Evolutionary conservation across 2,329 filamentous ascomycete genomes (phyloP).

Genomic region (Metarhizium rileyi): DNA sequence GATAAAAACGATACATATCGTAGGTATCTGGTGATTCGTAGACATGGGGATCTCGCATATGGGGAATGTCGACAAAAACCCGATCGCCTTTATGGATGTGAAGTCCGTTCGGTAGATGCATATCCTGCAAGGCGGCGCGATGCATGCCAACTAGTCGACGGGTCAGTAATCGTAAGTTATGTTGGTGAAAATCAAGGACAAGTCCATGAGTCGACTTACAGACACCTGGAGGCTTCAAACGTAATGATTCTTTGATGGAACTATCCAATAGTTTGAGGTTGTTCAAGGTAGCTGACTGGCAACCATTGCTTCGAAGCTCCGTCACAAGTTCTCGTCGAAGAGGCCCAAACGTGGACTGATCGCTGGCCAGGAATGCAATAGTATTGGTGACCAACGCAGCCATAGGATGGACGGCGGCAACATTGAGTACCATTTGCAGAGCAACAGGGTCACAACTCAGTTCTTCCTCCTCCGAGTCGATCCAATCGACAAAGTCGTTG

Average conservation of each 20-base stretch:
- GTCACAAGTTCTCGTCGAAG: slow-evolving; percentile 4
- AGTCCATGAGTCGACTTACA: neutral
- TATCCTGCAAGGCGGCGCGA: slow-evolving; percentile 6
- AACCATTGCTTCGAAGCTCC: slow-evolving; percentile 4
- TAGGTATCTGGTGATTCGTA: slow-evolving; percentile 7
- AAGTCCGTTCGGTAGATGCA: slow-evolving; percentile 4
- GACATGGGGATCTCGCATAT: slow-evolving; percentile 6
- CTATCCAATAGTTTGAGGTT: slow-evolving; percentile 9
- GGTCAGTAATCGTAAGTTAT: neutral
- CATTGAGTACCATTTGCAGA: slow-evolving; percentile 9
- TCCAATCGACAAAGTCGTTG: slow-evolving; percentile 9
- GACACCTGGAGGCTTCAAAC: slow-evolving; percentile 7
- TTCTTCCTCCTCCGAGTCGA: slow-evolving; percentile 8
- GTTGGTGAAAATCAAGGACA: too few relatives aligned
- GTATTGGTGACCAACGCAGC: slow-evolving; percentile 8
- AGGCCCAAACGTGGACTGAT: slow-evolving; percentile 2
- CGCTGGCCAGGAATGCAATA: slow-evolving; percentile 5
- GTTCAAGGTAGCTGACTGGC: slow-evolving; percentile 6
- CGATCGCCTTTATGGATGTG: slow-evolving; percentile 6
- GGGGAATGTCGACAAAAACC: slow-evolving; percentile 8
- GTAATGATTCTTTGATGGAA: slow-evolving; percentile 8
- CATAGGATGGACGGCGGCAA: slow-evolving; percentile 8
- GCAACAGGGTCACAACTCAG: slow-evolving; percentile 8
- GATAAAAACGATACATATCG: slow-evolving; percentile 9
- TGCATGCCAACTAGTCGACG: slow-evolving; percentile 8